Base-by-base conservation (phyloP, 176 grass and related monocot species). In the Aegilops tauschii region DNA sequence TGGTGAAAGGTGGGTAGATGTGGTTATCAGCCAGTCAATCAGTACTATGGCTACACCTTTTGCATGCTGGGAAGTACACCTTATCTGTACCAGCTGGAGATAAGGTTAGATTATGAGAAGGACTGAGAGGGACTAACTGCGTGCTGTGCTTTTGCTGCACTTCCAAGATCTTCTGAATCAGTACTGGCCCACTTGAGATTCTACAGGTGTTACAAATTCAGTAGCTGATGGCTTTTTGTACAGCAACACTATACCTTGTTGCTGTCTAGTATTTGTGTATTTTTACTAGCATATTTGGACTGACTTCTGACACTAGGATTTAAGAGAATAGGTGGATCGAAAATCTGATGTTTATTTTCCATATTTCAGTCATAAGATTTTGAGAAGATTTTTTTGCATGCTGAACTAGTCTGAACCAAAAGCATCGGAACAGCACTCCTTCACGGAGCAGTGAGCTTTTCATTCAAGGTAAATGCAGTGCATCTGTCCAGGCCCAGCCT, bases 181-280 rank as follows among this genome's bases (percentile, higher is more conserved):
- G 35, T 8, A 8, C 18, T 67, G 11, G 71, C 31, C 17, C 5
- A 13, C 65, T 3, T 32, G 3, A 65, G 16, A 21, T 82, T 34
- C 5, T 86, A 40, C 21, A 2, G 1, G 1, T 61, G n/a, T 40
- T 21, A 7, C 13, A 30, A 21, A 30, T 20, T 25, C 65, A 16
- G 4, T 23, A n/a, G 9, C 18, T 12, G 13, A 42, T 5, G 6
- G 18, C 28, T 77, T 44, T 65, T 81, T 30, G 18, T 13, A 58
- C 67, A 81, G 28, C 25, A 28, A 68, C 12, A 80, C 76, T 76
- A 45, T 88, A 8, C 47, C 49, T 59, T 36, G 17, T 75, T 75
- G 21, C 40, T 49, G 5, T 52, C 62, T 59, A 65, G 2, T 20
- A 77, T 14, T 65, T 78, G 42, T 34, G 67, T 45, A 9, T 4